Conservation (phyloP, 2,329 filamentous ascomycete species). For the Hymenoscyphus occultus region DNA sequence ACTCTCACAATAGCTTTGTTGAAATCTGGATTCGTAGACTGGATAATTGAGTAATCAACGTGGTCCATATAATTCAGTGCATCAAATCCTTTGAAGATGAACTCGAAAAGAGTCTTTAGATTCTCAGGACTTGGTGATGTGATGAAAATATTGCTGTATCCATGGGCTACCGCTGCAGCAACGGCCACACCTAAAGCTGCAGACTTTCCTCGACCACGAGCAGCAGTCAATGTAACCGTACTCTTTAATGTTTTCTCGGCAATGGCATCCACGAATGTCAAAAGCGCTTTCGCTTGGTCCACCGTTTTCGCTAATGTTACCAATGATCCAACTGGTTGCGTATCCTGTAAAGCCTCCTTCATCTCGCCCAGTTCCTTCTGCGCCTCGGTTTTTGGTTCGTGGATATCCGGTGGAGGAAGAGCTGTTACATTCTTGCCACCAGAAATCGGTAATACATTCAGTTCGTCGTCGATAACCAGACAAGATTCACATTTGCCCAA, state of each 20-base stretch:
- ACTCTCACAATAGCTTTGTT: slow-evolving; percentile 98
- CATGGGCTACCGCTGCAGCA: slow-evolving; percentile 89
- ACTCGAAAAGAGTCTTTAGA: slow-evolving; percentile 96
- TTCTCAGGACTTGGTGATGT: slow-evolving; percentile 97
- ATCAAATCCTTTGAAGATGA: slow-evolving; percentile 97
- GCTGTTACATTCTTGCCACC: slow-evolving; percentile 87
- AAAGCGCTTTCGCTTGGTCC: slow-evolving; percentile 93
- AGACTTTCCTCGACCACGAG: slow-evolving; percentile 93
- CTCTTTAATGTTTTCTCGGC: slow-evolving; percentile 92
- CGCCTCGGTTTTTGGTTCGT: slow-evolving; percentile 68
- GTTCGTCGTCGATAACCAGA: slow-evolving; percentile 93
- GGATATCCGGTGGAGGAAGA: slow-evolving; percentile 71
- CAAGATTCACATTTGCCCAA: slow-evolving; percentile 94
- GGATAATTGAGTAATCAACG: slow-evolving; percentile 95
- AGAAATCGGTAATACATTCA: slow-evolving; percentile 96
- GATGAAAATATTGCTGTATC: slow-evolving; percentile 99
- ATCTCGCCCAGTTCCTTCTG: slow-evolving; percentile 78
- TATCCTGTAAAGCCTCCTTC: slow-evolving; percentile 83
- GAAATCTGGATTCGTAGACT: slow-evolving; percentile 97
- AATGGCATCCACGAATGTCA: slow-evolving; percentile 95
- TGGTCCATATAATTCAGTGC: slow-evolving; percentile 91
- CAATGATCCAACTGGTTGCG: slow-evolving; percentile 80
- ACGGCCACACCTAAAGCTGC: slow-evolving; percentile 93
- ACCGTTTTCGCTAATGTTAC: slow-evolving; percentile 84
- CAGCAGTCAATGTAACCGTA: slow-evolving; percentile 90